Base-by-base conservation (phyloP, 1,284 basidiomycete species). In the Bjerkandera adusta region DNA sequence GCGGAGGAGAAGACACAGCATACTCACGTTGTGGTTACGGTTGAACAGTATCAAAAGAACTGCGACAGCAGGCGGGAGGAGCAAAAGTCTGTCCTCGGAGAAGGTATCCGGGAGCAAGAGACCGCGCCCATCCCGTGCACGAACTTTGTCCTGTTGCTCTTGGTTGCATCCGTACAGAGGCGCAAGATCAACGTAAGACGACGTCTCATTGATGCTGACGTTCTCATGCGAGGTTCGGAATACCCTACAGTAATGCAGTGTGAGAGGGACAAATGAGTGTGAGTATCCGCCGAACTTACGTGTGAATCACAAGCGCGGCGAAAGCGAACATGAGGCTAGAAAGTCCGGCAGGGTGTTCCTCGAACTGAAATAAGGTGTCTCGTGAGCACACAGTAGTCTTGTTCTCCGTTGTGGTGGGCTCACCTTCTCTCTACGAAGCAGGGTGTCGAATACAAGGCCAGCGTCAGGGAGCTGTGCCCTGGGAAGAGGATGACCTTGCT, bases 171-270 rank as follows among this genome's bases (percentile, higher is more conserved):
- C 90, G 57, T 92, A 94, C 21, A 92, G 66, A 0, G 88, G 89
- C 6, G 81, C 77, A 2, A 95, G 76, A 57, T 95, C 92, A 51
- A 93, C 83, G 58, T 95, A 95, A 10, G 88, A 88, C 0, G 88
- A 89, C 5, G 92, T 92, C 59, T 91, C 78, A 66, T 95, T 95
- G 60, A 89, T 84, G 55, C 73, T 76, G 22, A 75, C 71, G 47
- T 87, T 69, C 1, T 60, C 62, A 62, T 88, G 84, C 5, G 79
- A 80, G 0, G 84, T 88, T 36, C 85, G 84, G 74, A 88, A 89
- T 38, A 87, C 79, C 26, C 82, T 85, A 47, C 26, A 26, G 18
- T 49, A 38, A 6, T 36, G n/a, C n/a, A n/a, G n/a, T n/a, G n/a
- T n/a, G n/a, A n/a, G n/a, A 47, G 21, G 22, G 15, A 26, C n/a